These are phyloP conservation scores for Lineolata rhizophorae DNA, from an alignment of 495 filamentous ascomycete genomes.

Conservation along the genomic window DNA sequence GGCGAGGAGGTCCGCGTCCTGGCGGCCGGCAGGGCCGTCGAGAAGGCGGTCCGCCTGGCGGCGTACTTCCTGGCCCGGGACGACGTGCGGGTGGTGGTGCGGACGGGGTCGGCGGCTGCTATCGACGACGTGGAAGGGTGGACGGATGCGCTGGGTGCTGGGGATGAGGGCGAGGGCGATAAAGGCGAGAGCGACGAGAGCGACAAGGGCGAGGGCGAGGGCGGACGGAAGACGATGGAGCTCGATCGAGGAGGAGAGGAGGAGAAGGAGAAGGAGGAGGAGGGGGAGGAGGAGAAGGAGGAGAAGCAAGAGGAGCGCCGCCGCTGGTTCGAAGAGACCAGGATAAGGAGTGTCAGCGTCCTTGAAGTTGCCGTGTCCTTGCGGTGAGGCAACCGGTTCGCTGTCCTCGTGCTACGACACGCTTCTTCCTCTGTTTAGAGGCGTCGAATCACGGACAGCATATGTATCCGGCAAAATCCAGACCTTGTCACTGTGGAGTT, in stretches of 20 bases:
- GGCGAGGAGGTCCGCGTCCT: constrained; percentile 43
- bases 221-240: constrained; percentile 12
- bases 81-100: constrained; percentile 15
- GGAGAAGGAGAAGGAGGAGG: constrained; percentile 8
- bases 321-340: constrained; percentile 35
- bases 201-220: too few relatives aligned
- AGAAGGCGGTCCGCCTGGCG: constrained; percentile 32
- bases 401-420: too few relatives aligned
- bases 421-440: too few relatives aligned
- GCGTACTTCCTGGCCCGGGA: constrained; percentile 19
- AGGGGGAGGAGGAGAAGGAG: constrained; percentile 2
- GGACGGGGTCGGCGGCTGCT: constrained; percentile 17
- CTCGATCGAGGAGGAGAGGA: constrained; percentile 7
- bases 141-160: neutral
- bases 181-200: constrained; percentile 9
- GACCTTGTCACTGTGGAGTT: too few relatives aligned
- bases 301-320: constrained; percentile 23
- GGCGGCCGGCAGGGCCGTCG: constrained; percentile 61
- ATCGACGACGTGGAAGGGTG: constrained; percentile 20
- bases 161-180: constrained; percentile 2
- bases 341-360: constrained; percentile 41
- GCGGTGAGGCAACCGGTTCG: constrained; percentile 29
- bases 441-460: too few relatives aligned
- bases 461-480: too few relatives aligned
- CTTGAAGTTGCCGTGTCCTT: constrained; percentile 42